Evolutionary conservation across 768 basidiomycete genomes (phyloP).

Genomic region (Lepiota subincarnata): DNA sequence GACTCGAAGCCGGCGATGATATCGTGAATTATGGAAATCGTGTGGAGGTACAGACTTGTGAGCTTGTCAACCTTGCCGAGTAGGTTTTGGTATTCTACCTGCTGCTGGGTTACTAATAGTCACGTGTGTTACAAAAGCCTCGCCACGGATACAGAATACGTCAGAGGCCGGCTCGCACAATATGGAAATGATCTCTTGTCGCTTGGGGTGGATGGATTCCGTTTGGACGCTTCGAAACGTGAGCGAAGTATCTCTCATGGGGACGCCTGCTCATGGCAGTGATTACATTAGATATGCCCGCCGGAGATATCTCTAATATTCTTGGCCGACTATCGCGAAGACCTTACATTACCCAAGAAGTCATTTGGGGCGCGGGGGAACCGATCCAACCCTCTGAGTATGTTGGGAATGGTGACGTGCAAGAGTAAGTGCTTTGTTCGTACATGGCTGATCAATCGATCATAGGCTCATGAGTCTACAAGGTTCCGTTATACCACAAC

Average conservation of each 20-base stretch:
- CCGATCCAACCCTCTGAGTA: slow-evolving; percentile 57
- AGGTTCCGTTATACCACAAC: slow-evolving; percentile 60
- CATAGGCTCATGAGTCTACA: not conserved
- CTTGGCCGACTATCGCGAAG: slow-evolving; percentile 32
- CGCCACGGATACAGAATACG: slow-evolving; percentile 58
- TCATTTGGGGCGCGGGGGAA: slow-evolving; percentile 48
- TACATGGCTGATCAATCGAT: not conserved
- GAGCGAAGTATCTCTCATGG: slow-evolving; percentile 11
- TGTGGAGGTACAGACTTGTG: slow-evolving; percentile 54
- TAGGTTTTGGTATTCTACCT: slow-evolving; percentile 22
- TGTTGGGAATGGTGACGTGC: slow-evolving; percentile 55
- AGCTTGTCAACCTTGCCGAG: slow-evolving; percentile 51
- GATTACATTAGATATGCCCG: slow-evolving; percentile 45
- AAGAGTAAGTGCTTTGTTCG: slow-evolving; percentile 42
- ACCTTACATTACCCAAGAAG: slow-evolving; percentile 65
- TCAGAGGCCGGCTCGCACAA: slow-evolving; percentile 46
- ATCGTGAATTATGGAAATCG: slow-evolving; percentile 54
- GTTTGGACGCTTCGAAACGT: slow-evolving; percentile 67
- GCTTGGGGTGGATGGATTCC: slow-evolving; percentile 58
- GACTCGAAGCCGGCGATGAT: slow-evolving; percentile 45
- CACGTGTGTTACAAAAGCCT: slow-evolving; percentile 34
- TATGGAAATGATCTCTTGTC: slow-evolving; percentile 60
- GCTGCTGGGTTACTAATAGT: not conserved
- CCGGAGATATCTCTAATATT: slow-evolving; percentile 53
- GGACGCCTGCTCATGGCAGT: too few relatives aligned